Conservation (phyloP, 805 yeast species). For the Saturnispora ahearnii region DNA sequence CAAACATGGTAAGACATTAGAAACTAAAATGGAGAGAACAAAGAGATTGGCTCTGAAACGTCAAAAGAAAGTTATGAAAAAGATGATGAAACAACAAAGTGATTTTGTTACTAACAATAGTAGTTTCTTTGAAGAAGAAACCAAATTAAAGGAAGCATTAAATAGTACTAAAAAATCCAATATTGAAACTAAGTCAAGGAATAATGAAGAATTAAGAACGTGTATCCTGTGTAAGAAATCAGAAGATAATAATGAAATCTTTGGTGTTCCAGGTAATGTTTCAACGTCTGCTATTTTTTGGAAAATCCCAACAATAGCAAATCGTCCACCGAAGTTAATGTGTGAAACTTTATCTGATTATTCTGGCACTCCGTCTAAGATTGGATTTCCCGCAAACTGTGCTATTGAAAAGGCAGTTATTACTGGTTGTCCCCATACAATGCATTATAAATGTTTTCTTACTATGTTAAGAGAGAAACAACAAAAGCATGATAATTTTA, state of each 20-base stretch:
- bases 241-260: conserved; percentile 35
- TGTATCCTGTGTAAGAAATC: conserved; percentile 57
- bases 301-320: conserved; percentile 32
- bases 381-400: conserved; percentile 10
- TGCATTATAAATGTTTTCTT: conserved; percentile 39
- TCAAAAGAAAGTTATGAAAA: conserved; percentile 51
- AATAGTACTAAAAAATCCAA: background rate
- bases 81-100: conserved; percentile 47
- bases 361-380: conserved; percentile 1
- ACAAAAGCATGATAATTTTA: conserved; percentile 18
- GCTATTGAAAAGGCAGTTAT: conserved; percentile 26
- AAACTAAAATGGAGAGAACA: conserved; percentile 46
- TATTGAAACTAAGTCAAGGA: background rate
- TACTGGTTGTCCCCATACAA: conserved; percentile 44
- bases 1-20: conserved; percentile 34
- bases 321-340: conserved; percentile 22
- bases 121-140: conserved; percentile 14
- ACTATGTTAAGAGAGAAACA: conserved; percentile 23
- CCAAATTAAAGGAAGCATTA: conserved; percentile 3
- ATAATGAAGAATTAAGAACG: conserved; percentile 20
- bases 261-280: conserved; percentile 51
- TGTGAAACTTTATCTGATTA: conserved; percentile 13
- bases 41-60: conserved; percentile 53
- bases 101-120: conserved; percentile 35
- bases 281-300: conserved; percentile 41